Base-by-base conservation (phyloP, 768 basidiomycete genomes). In the Austroboletus eburneus region DNA sequence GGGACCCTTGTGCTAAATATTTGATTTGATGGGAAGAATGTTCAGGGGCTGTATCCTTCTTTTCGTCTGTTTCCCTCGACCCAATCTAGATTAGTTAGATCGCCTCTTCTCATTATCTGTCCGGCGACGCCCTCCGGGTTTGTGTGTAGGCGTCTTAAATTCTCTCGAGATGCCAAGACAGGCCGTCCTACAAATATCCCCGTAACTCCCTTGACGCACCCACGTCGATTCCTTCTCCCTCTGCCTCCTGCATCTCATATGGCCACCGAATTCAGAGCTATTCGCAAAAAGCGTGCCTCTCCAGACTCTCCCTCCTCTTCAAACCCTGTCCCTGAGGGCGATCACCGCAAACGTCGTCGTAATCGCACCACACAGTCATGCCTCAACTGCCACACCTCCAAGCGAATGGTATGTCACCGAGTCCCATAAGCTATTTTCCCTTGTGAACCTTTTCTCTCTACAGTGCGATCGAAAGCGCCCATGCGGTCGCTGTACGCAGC, bases 281-380 rank as follows among this genome's bases (percentile, higher is more conserved):
- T 58, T 46, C 59, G 58, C 43, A 69, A 68, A 46, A 69, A 63
- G 56, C 56, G 68, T n/a, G 23, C 58, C 46, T 49, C 54, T 29
- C 32, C 62, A 37, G 58, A 63, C 12, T 27, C 30, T 20, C 36
- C 54, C 22, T 50, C 45, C 12, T 56, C 67, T 43, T 52, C 63
- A 18, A 57, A 61, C 9, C 59, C 65, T 48, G 49, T 68, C 29
- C 60, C 73, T 17, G 76, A 75, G 30, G 73, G 71, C 42, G 79
- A 80, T 58, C 79, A 82, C 49, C 73, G 79, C 23, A 79, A 78
- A 55, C 72, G 76, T 65, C 77, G 81, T 52, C 80, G 84, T 37
- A 86, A 86, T 59, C 77, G 84, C 43, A 84, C 82, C 6, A 86
- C 83, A 3, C 83, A 84, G 52, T 85, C 83, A 50, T 86, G 84